Base-by-base conservation (phyloP, 345 rosid species). In the Murraya koenigii region DNA sequence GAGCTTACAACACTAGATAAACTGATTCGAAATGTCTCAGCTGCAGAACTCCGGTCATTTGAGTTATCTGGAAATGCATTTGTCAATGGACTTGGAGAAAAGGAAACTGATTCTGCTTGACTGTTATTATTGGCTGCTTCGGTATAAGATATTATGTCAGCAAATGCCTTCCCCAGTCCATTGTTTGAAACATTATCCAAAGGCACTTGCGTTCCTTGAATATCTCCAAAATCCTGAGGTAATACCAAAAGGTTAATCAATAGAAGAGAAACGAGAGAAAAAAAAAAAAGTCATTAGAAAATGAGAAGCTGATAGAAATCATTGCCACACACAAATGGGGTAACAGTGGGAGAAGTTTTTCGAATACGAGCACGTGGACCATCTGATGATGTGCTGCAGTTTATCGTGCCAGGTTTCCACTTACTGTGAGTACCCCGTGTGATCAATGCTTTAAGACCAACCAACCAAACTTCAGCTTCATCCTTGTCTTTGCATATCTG, bases 401-500 rank as follows among this genome's bases (percentile, higher is more conserved):
- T 85, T 82, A 75, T 84, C 41, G 84, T 76, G 38, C 85, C 91
- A 69, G 64, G 84, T 84, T 82, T 88, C 92, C 94, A 89, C 82
- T 86, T 91, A 39, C 81, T 79, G 54, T 67, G 62, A 78, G 80
- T 83, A 70, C 83, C 84, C 32, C 81, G 84, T 69, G 88, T 75
- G 61, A 87, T 88, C 81, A 93, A 76, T 64, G 93, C 91, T 84
- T 93, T 90, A 60, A 95, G 89, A 80, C 95, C 97, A 72, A 84
- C 89, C 78, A 95, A 90, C 98, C 97, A 91, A 79, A 95, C 89
- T 82, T 95, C 98, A 75, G 97, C 97, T 89, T 95, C 98, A 75
- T 93, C 97, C 85, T 91, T 95, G 89, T 93, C 97, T 84, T 95
- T 95, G 77, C 98, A 93, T 80, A 95, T 93, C 97, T 95, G 89